Base-by-base conservation (phyloP, 495 filamentous ascomycete genomes). In the Neurospora sp. region DNA sequence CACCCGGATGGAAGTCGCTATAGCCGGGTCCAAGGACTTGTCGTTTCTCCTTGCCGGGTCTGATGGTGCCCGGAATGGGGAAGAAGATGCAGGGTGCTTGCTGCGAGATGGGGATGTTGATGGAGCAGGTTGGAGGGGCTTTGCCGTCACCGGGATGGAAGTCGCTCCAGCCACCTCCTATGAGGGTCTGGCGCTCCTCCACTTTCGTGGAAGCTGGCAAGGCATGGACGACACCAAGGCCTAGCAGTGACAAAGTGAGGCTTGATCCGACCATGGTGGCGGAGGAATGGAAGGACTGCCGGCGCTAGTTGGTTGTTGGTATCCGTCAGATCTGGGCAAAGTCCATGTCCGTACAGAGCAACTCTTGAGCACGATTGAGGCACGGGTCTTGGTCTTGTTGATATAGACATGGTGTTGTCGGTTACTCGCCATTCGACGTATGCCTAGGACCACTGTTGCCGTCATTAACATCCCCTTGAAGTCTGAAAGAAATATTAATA, bases 161-260 rank as follows among this genome's bases (percentile, higher is more conserved):
- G 16, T 70, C 48, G 75, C 70, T 70, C 22, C 39, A 37, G n/a
- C 71, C 73, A 9, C 70, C 71, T 22, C 73, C 73, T 37, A 74
- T 72, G 46, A 12, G 41, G n/a, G 68, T 41, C 65, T 75, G 74
- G 22, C 78, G 74, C 35, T 76, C 69, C 41, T 74, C 71, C n/a
- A 77, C 39, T 27, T 46, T 31, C 42, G 71, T 68, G 37, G 65
- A 72, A 22, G 77, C 53, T 27, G 80, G 80, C 70, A 80, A 59
- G 59, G 77, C 80, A 53, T 75, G 70, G 39, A 80, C 77, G 75
- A 74, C 75, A 59, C 78, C 71, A 42, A 81, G 74, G 71, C 80
- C 77, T 70, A 80, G 48, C 10, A 81, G 74, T 27, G 78, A 77
- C 46, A 80, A 69, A 53, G 78, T 72, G n/a, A 81, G 38, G 69